Evolutionary conservation across 176 grass and related monocot species (phyloP).

Genomic region (Aegilops speltoides): DNA sequence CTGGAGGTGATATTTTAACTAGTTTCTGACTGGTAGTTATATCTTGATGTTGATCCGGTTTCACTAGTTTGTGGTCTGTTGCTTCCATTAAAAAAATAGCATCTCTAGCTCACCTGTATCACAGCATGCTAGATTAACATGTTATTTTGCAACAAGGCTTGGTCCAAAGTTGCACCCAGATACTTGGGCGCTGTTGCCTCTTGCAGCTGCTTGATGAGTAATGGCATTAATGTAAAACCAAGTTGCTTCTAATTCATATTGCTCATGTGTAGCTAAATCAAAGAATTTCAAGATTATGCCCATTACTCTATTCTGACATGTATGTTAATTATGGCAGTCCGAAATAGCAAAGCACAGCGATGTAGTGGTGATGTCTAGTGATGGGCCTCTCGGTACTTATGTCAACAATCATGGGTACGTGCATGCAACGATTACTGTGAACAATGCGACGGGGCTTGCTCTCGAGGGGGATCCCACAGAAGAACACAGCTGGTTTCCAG

Average conservation of each 20-base stretch:
- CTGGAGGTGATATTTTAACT: not conserved
- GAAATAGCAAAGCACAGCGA: slow-evolving; percentile 84
- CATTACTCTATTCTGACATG: slow-evolving; percentile 8
- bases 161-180: not conserved
- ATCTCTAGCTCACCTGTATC: slow-evolving; percentile 3
- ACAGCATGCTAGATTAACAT: slow-evolving; percentile 21
- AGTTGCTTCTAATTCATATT: not conserved
- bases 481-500: slow-evolving; percentile 93
- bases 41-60: not conserved
- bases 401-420: slow-evolving; percentile 81
- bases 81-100: not conserved
- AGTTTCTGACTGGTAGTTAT: slow-evolving; percentile 3
- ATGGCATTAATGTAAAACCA: not conserved
- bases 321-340: slow-evolving; percentile 40
- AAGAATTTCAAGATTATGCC: not conserved
- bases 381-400: slow-evolving; percentile 85
- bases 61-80: not conserved
- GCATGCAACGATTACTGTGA: slow-evolving; percentile 82
- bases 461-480: slow-evolving; percentile 36
- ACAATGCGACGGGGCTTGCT: slow-evolving; percentile 56
- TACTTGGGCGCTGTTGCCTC: not conserved
- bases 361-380: slow-evolving; percentile 84
- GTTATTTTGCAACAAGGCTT: not conserved
- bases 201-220: slow-evolving; percentile 25
- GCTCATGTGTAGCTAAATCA: not conserved